Base-by-base conservation (phyloP, 139 green algal species). In the Haematococcus sp. region DNA sequence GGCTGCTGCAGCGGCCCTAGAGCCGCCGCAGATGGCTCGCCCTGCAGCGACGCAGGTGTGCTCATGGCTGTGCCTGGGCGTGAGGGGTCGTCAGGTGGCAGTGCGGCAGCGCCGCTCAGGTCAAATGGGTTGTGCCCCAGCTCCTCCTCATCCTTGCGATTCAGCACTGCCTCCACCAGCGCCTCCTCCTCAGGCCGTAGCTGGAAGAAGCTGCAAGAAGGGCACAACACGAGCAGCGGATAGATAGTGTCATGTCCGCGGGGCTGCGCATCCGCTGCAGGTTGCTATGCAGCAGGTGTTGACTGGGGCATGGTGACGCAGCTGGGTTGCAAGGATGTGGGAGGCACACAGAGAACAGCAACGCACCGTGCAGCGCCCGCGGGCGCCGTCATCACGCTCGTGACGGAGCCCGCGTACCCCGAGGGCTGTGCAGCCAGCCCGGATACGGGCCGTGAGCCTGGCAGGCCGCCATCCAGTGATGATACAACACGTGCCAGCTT, bases 121-220 rank as follows among this genome's bases (percentile, higher is more conserved):
- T 73, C 46, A 63, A 74, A 74, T 25, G 68, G 68, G 40, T 74
- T 66, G 40, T 7, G n/a, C 43, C 7, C 68, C 11, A n/a, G 17
- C 52, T 74, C 68, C 19, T 16, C 49, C 19, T 66, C 27, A 9
- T 66, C 52, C 17, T 40, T 60, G 32, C 70, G 70, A 23, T 30
- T 15, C 2, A 76, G 56, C 55, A 76, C 70, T 11, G 30, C 30
- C 70, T 76, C 70, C 32, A 76, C 54, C 54, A 76, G 55, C 22
- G 70, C 70, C 56, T 76, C 70, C 55, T 76, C 70, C 56, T 76
- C 70, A 5, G 70, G 70, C 2, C 56, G 55, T 17, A 76, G 70
- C 55, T 56, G 34, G 11, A 51, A 56, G 64, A 71, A 71, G 13
- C 64, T 71, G 64, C 28, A 40, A 4, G 17, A 13, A 22, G 60